Base-by-base conservation (phyloP, 768 basidiomycete species). In the Kwoniella mangroviensis region DNA sequence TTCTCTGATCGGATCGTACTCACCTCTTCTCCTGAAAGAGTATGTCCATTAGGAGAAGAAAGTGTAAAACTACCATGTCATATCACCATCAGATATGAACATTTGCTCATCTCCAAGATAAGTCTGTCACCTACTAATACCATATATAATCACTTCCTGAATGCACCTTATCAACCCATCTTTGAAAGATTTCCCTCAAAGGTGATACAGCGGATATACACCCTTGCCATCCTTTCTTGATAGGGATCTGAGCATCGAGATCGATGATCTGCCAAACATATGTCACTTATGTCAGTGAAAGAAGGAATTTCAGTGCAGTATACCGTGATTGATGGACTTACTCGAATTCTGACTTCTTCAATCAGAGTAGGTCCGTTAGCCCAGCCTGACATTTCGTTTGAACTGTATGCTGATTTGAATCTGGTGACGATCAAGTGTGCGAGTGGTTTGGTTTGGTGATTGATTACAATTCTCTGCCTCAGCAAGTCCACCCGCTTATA, bases 141-240 rank as follows among this genome's bases (percentile, higher is more conserved):
- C 40, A 42, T 9, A 40, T 49, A 49, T 49, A 49, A 49, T 49
- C 13, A 49, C 13, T 49, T 49, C 45, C 45, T 6, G 45, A 4
- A 21, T 55, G 54, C 0, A 15, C 11, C 4, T 62, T 43, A 13
- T 51, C 24, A 4, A 26, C 22, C 61, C 61, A 62, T 19, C 61
- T 41, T 15, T 62, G 42, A 12, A 62, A 51, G 43, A 62, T 45
- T 1, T 62, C 10, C 1, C 22, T 26, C 19, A 62, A 42, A 11
- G 5, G 61, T 15, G 43, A 24, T 7, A 21, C 42, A n/a, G 61
- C 45, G n/a, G 61, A 62, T 19, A 62, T 51, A 26, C 61, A 62
- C n/a, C 43, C 61, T 51, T 62, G 42, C 61, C 61, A 62, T 19
- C 19, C 17, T 45, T 45, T 62, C 13, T 26, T 24, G 22, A 24